Base-by-base conservation (phyloP, 768 basidiomycete species). In the Candolleomyces efflorescens region DNA sequence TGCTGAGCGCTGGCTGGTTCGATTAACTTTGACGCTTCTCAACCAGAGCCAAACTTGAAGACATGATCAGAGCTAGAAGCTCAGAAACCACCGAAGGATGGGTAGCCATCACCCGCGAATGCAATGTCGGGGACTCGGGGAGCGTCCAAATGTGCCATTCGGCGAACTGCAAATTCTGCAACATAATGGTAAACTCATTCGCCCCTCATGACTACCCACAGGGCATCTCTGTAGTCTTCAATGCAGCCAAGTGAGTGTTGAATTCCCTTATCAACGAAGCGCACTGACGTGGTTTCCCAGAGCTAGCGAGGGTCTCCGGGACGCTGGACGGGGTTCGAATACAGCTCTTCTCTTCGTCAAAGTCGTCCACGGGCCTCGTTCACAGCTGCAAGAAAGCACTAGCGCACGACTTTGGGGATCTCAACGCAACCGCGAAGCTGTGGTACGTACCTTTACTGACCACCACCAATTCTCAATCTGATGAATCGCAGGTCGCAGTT, bases 81-180 rank as follows among this genome's bases (percentile, higher is more conserved):
- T 56, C 9, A 39, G 11, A 15, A 45, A 27, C 64, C 50, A 26
- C 50, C 22, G 57, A 53, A 23, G 56, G 45, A 37, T 71, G 65
- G 63, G 52, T 69, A 7, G 63, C 62, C 24, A 62, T 61, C 11
- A 18, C 50, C 10, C 65, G 66, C 27, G 56, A 64, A 22, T 71
- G 70, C 54, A 51, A 59, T 11, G 56, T 69, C 37, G 70, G 69
- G 3, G 62, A 64, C 48, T 53, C 65, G 18, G 70, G 67, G 10
- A 59, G 60, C 20, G 56, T 60, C 37, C 47, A 60, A 11, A 62
- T 64, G 1, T 71, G 70, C 45, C 47, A 46, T 20, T 59, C 61
- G 3, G 55, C 39, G 12, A 55, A 53, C n/a, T 71, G 70, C 50
- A 46, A 53, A 12, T 44, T 67, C 20, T 71, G 70, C 57, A 57